Evolutionary conservation across 495 filamentous ascomycete genomes (phyloP).

Genomic region (Penicillium longicatenatum): DNA sequence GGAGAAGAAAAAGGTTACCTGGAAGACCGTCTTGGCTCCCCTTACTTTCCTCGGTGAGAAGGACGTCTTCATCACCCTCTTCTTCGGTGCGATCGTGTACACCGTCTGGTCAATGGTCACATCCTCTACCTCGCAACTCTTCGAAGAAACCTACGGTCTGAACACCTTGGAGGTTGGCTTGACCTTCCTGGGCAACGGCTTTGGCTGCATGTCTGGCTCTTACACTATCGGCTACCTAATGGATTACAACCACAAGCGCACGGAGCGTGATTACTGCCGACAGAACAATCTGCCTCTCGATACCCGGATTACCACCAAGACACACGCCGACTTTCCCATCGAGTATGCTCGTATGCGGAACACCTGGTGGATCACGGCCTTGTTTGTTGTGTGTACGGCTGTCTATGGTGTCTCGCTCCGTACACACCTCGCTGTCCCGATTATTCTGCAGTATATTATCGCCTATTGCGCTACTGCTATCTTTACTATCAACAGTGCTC

Average conservation of each 20-base stretch:
- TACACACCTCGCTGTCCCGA: conserved; percentile 51
- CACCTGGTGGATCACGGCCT: conserved; percentile 43
- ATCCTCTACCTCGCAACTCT: conserved; percentile 44
- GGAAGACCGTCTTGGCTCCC: conserved; percentile 40
- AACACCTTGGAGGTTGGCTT: conserved; percentile 42
- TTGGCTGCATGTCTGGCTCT: conserved; percentile 41
- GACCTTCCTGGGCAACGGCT: conserved; percentile 45
- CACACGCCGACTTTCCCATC: conserved; percentile 52
- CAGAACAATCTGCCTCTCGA: conserved; percentile 42
- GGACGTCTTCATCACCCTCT: conserved; percentile 46
- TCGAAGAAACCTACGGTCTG: conserved; percentile 36
- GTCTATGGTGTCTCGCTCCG: conserved; percentile 31
- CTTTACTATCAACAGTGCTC: conserved; percentile 58
- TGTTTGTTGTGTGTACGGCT: conserved; percentile 37
- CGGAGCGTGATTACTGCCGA: conserved; percentile 41
- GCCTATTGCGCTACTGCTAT: conserved; percentile 43
- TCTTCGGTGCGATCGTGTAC: conserved; percentile 50
- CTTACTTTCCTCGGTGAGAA: conserved; percentile 44
- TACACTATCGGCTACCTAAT: conserved; percentile 42
- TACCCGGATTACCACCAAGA: conserved; percentile 41
- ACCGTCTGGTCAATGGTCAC: conserved; percentile 56
- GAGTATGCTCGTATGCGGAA: conserved; percentile 50
- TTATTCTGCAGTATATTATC: conserved; percentile 59
- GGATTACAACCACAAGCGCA: conserved; percentile 41
- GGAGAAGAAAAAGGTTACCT: conserved; percentile 34